Evolutionary conservation across 495 filamentous ascomycete species (phyloP).

Genomic region (Penicillium paradoxum): DNA sequence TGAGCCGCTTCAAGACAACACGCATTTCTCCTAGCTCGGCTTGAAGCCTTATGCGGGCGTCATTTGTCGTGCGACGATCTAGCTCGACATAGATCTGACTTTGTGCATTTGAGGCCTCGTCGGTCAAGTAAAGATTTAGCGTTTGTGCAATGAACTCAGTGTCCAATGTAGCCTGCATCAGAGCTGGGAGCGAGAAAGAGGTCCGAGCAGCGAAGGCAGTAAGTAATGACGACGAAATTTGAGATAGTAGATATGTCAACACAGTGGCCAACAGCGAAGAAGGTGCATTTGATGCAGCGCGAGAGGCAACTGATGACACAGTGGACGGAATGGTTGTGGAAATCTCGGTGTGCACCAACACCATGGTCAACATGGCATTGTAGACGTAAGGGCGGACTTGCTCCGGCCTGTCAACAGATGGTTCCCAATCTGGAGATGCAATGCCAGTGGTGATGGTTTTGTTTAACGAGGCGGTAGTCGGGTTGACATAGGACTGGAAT

Average conservation of each 20-base stretch:
- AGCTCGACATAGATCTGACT: slow-evolving; percentile 85
- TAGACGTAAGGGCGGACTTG: slow-evolving; percentile 87
- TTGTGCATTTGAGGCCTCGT: slow-evolving; percentile 73
- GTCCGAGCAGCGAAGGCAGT: slow-evolving; percentile 62
- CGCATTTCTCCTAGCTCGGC: slow-evolving; percentile 86
- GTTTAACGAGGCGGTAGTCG: slow-evolving; percentile 57
- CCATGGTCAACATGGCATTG: slow-evolving; percentile 71
- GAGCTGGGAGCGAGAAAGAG: slow-evolving; percentile 65
- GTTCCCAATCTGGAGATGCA: slow-evolving; percentile 63
- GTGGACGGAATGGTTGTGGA: slow-evolving; percentile 61
- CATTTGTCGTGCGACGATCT: slow-evolving; percentile 79
- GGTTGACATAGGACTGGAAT: slow-evolving; percentile 84
- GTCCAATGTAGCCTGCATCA: slow-evolving; percentile 96
- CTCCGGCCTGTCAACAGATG: slow-evolving; percentile 56
- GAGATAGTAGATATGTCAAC: slow-evolving; percentile 74
- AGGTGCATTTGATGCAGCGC: slow-evolving; percentile 43
- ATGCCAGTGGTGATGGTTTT: slow-evolving; percentile 68
- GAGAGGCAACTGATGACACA: slow-evolving; percentile 24
- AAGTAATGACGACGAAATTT: slow-evolving; percentile 65
- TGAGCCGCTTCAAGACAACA: slow-evolving; percentile 70
- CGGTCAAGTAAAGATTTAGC: slow-evolving; percentile 76
- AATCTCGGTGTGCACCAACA: slow-evolving; percentile 88
- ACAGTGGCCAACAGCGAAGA: slow-evolving; percentile 61
- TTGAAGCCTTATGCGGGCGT: slow-evolving; percentile 72
- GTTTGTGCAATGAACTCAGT: slow-evolving; percentile 97